Percentiles rank a stretch among this genome's conserved stretches.
Conservation (phyloP, 2,329 filamentous ascomycete genomes). For the Hypoxylon sp. region DNA sequence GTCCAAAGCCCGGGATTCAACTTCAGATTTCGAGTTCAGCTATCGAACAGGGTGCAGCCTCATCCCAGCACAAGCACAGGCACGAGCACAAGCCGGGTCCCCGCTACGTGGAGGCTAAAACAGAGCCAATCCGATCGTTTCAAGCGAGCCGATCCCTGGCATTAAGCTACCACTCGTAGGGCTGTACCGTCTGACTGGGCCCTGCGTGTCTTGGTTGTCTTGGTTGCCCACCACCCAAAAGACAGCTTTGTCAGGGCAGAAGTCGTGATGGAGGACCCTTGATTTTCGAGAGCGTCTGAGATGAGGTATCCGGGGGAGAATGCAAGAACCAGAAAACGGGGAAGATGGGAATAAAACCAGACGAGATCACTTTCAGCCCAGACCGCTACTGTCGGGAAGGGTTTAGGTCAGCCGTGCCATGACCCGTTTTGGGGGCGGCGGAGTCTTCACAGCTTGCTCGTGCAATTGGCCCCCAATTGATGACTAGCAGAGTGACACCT, state of each 20-base stretch:
- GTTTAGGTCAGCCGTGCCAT: constrained; percentile 34
- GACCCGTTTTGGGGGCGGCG: constrained; percentile 25
- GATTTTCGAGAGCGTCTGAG: constrained; percentile 1
- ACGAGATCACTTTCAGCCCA: constrained; percentile 21
- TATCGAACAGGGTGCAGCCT: constrained; percentile 36
- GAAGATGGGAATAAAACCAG: constrained; percentile 12
- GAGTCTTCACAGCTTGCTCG: constrained; percentile 15
- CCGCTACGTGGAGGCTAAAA: constrained; percentile 21
- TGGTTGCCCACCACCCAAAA: constrained; percentile 34
- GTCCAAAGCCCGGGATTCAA: constrained; percentile 1
- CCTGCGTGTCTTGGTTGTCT: constrained; percentile 43
- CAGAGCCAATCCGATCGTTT: constrained; percentile 35
- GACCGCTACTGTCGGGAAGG: constrained; percentile 34
- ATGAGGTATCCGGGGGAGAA: background rate
- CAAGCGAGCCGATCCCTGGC: constrained; percentile 37
- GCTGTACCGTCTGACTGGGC: constrained; percentile 39
- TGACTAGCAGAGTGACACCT: constrained; percentile 40
- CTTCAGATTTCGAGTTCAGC: constrained; percentile 32
- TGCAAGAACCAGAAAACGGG: constrained; percentile 6
- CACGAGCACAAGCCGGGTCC: constrained; percentile 22
- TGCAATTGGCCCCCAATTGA: constrained; percentile 37
- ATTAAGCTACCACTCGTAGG: constrained; percentile 40
- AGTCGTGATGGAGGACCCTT: constrained; percentile 3
- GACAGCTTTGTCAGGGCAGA: constrained; percentile 6
- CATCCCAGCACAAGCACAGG: constrained; percentile 35